Evolutionary conservation across 768 basidiomycete species (phyloP), one percentile per base, ranked within the genome.

Genomic region (Cyclocybe cylindracea): DNA sequence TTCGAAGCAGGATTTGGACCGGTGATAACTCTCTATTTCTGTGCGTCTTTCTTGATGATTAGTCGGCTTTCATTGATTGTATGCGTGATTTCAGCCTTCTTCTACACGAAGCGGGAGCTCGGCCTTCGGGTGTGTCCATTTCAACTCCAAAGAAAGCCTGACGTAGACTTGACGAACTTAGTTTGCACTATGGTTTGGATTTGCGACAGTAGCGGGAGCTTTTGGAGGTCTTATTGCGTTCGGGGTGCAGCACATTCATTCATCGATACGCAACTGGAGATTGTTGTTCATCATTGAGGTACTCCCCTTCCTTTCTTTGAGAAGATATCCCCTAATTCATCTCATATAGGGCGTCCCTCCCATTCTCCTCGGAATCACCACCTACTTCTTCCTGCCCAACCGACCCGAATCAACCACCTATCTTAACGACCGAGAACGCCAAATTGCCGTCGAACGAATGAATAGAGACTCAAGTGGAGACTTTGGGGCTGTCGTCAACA

Each of bases 221-320:
- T 92, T 92, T 53, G 89, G 89, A 10, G 90, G 91, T n/a, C 70
- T 91, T 40, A 80, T 93, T 38, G 89, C 91, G 3, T 92, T 87
- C 55, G 91, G 89, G 1, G 74, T 92, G 8, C 86, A 89, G 57
- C 79, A 89, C 61, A 75, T 73, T 1, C 67, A 83, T 48, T 55
- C 74, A 0, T 58, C 75, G 4, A 66, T 86, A 31, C 62, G 72
- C 8, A 73, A 82, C 51, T 85, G 82, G 87, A 75, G 79, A 48
- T 70, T 87, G 16, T 67, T 91, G 4, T 91, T 91, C 66, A 81
- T 92, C 55, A 74, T 91, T 36, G 89, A 91, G 76, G 86, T 83
- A 57, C 16, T 1, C 16, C 16, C 16, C 1, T 16, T 16, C 16
- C 16, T 16, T 16, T 16, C 16, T 16, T 16, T 16, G 16, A 16